Conservation (phyloP, 1,139 yeast species). For the Zygoascus meyerae region DNA sequence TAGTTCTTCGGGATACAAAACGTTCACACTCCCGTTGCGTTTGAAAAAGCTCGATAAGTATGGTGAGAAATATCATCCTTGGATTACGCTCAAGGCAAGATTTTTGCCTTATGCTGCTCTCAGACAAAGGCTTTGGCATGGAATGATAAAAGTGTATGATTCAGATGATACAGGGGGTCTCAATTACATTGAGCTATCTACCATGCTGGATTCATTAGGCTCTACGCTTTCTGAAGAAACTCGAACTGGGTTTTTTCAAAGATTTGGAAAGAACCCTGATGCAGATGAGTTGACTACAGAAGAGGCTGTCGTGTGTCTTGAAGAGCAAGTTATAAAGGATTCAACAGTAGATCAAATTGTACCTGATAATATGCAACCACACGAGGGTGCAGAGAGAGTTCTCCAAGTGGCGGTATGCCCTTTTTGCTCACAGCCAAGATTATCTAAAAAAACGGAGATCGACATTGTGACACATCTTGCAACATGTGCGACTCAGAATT, state of each 20-base stretch:
- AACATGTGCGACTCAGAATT: constrained; percentile 73
- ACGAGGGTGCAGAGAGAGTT: constrained; percentile 34
- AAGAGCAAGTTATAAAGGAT: constrained; percentile 32
- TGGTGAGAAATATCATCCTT: constrained; percentile 45
- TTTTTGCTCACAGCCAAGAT: constrained; percentile 58
- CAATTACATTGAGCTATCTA: constrained; percentile 51
- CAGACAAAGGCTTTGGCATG: constrained; percentile 65
- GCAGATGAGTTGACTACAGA: constrained; percentile 51
- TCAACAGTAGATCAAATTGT: constrained; percentile 13
- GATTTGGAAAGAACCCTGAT: constrained; percentile 41
- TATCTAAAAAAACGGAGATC: constrained; percentile 49
- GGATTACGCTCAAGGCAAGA: constrained; percentile 53
- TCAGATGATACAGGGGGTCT: constrained; percentile 40
- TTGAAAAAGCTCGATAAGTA: constrained; percentile 31
- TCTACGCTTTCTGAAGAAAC: constrained; percentile 49
- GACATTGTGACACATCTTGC: constrained; percentile 85
- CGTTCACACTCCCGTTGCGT: constrained; percentile 35
- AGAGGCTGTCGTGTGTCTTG: constrained; percentile 56
- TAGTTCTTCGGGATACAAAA: constrained; percentile 3
- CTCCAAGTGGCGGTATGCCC: constrained; percentile 70
- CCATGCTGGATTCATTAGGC: constrained; percentile 59
- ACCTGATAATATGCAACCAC: neutral
- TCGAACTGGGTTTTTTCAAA: constrained; percentile 42
- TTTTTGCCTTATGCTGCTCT: constrained; percentile 64
- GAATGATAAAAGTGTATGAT: constrained; percentile 53